A percentile compares a stretch with the other conserved stretches of the same genome.
Conservation (phyloP, 306 rosid species). For the Prunus mume region DNA sequence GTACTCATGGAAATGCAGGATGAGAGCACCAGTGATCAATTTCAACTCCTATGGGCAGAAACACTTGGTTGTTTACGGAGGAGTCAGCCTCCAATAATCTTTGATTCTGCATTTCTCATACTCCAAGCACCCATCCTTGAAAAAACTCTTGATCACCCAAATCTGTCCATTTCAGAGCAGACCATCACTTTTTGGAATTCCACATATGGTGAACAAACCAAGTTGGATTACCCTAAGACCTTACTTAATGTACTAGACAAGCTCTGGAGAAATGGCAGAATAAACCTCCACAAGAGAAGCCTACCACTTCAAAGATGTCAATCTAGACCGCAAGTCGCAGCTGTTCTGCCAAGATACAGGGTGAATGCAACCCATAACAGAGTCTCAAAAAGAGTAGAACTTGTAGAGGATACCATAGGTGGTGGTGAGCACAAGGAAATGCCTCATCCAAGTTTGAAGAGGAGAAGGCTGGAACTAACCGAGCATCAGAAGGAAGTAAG, state of each 20-base stretch:
- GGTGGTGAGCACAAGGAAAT: slow-evolving; percentile 20
- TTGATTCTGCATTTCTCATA: slow-evolving; percentile 58
- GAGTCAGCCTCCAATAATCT: slow-evolving; percentile 57
- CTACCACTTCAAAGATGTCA: slow-evolving; percentile 40
- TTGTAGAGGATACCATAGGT: slow-evolving; percentile 29
- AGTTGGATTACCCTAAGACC: slow-evolving; percentile 59
- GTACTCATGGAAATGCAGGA: slow-evolving; percentile 41
- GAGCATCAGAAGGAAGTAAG: slow-evolving; percentile 82
- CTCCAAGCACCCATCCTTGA: slow-evolving; percentile 61
- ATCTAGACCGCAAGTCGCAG: slow-evolving; percentile 26
- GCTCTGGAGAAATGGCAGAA: slow-evolving; percentile 56
- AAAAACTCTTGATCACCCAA: slow-evolving; percentile 72
- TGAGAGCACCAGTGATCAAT: slow-evolving; percentile 37
- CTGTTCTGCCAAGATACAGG: slow-evolving; percentile 35
- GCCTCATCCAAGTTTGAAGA: slow-evolving; percentile 33
- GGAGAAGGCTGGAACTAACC: slow-evolving; percentile 59
- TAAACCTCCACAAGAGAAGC: slow-evolving; percentile 68
- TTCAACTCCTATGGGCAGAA: slow-evolving; percentile 62
- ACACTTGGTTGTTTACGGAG: slow-evolving; percentile 46
- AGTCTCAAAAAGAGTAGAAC: slow-evolving; percentile 61
- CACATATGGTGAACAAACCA: slow-evolving; percentile 55
- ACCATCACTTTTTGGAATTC: slow-evolving; percentile 74
- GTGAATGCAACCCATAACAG: slow-evolving; percentile 47
- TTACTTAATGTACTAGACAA: slow-evolving; percentile 65
- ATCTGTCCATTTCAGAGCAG: slow-evolving; percentile 59